A percentile compares a stretch with the other conserved stretches of the same genome.
Evolutionary conservation across 345 rosid genomes (phyloP).

Genomic region (Salix udensis): DNA sequence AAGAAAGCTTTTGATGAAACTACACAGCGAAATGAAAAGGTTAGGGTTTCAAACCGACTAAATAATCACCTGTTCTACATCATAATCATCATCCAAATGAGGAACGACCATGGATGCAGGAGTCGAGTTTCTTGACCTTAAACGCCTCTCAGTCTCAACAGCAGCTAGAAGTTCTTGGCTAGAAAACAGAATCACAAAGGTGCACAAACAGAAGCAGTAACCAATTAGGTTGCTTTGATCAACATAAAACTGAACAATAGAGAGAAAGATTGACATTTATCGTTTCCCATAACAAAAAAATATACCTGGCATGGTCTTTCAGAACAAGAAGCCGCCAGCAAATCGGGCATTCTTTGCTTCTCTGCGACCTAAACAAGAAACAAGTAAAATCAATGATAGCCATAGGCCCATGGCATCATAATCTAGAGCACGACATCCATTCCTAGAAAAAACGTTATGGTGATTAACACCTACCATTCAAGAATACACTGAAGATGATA

Average conservation of each 20-base stretch:
- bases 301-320: conserved; percentile 67
- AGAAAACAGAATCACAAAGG: conserved; percentile 7
- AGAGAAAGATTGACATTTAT: not conserved
- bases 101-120: conserved; percentile 22
- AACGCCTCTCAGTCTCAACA: conserved; percentile 52
- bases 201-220: not conserved
- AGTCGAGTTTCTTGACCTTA: conserved; percentile 42
- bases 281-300: not conserved
- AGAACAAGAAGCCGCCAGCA: conserved; percentile 74
- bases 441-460: not conserved
- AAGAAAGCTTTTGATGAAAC: not conserved
- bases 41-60: conserved; percentile 6
- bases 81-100: conserved; percentile 38
- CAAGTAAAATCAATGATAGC: conserved; percentile 1
- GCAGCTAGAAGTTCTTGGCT: conserved; percentile 87
- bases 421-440: not conserved
- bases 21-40: not conserved
- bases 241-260: not conserved
- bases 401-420: not conserved
- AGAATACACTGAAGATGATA: conserved; percentile 95
- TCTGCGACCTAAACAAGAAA: conserved; percentile 63
- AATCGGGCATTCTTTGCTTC: conserved; percentile 94
- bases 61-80: conserved; percentile 47
- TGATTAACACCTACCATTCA: conserved; percentile 54
- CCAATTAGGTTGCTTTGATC: conserved; percentile 8